Evolutionary conservation across 345 rosid genomes (phyloP).

Genomic region (Rhodamnia argentea): DNA sequence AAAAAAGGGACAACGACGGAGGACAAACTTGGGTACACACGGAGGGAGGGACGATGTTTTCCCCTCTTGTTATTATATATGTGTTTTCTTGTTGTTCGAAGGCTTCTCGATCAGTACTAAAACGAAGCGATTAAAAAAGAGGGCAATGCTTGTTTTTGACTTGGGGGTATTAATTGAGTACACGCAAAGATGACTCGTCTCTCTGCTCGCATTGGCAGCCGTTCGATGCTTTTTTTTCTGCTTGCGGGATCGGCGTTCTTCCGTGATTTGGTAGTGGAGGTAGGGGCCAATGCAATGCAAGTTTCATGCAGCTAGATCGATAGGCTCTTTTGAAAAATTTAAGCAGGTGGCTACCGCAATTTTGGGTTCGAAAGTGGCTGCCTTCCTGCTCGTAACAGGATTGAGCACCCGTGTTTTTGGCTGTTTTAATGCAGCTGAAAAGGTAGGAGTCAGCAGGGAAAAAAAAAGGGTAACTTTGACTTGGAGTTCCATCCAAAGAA

Average conservation of each 20-base stretch:
- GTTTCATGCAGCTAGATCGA: background rate
- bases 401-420: background rate
- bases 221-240: background rate
- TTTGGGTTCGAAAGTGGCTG: background rate
- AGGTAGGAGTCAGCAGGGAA: background rate
- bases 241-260: background rate
- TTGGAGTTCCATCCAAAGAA: background rate
- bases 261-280: background rate
- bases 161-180: background rate
- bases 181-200: background rate
- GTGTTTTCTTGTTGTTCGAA: background rate
- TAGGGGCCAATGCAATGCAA: background rate
- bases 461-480: background rate
- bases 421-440: background rate
- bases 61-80: too few species aligned
- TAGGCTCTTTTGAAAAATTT: background rate
- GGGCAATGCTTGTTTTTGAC: background rate
- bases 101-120: background rate
- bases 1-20: background rate
- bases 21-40: background rate
- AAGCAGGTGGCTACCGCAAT: background rate
- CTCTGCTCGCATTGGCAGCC: background rate
- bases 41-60: background rate
- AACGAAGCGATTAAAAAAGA: background rate
- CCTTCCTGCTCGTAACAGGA: background rate